These are phyloP conservation scores for Aspergillus bombycis DNA, from an alignment of 2,329 filamentous ascomycete species.

Conservation along the genomic window DNA sequence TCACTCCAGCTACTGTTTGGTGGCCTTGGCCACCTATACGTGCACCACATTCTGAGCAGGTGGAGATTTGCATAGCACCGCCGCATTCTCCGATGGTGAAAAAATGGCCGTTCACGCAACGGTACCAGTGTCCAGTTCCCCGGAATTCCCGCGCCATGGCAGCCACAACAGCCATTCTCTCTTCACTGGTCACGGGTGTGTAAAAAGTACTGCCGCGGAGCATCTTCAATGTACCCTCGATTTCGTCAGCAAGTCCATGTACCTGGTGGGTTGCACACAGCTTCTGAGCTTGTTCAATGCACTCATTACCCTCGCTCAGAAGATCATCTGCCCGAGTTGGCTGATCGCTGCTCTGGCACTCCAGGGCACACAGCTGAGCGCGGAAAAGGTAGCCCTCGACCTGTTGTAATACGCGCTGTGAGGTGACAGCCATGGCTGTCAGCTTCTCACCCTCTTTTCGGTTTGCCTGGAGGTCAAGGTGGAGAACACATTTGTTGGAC, in stretches of 20 bases:
- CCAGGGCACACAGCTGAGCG: conserved; percentile 53
- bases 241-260: conserved; percentile 45
- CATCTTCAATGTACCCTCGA: conserved; percentile 52
- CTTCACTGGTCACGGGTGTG: conserved; percentile 51
- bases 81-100: conserved; percentile 70
- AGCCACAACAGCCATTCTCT: conserved; percentile 54
- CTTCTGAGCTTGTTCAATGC: background rate
- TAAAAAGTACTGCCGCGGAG: conserved; percentile 55
- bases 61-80: conserved; percentile 63
- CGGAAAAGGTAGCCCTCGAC: conserved; percentile 56
- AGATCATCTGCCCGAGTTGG: conserved; percentile 11
- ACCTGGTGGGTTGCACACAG: conserved; percentile 12
- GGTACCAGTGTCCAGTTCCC: conserved; percentile 56
- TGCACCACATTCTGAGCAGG: conserved; percentile 65
- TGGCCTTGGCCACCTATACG: conserved; percentile 61
- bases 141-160: conserved; percentile 57
- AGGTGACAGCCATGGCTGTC: conserved; percentile 37
- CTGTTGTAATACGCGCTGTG: conserved; percentile 23
- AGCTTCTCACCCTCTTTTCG: conserved; percentile 45
- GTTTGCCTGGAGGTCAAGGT: conserved; percentile 22
- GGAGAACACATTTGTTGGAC: conserved; percentile 15
- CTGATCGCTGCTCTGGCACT: conserved; percentile 21
- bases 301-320: conserved; percentile 10
- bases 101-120: conserved; percentile 43
- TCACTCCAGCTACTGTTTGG: conserved; percentile 54